Base-by-base conservation (phyloP, 805 yeast species). In the Debaryomyces hansenii region DNA sequence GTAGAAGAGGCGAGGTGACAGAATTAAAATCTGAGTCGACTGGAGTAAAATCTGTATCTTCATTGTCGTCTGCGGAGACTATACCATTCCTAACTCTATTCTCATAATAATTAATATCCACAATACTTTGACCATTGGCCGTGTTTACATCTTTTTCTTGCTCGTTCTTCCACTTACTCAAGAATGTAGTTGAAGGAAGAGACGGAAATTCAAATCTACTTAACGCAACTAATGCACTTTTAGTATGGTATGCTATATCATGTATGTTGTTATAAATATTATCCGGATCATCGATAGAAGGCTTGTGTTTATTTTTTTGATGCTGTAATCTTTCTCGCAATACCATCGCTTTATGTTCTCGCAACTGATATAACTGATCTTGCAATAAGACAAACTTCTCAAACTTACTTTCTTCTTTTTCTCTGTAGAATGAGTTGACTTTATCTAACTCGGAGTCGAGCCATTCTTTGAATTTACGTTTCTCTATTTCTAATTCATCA, bases 291-390 rank as follows among this genome's bases (percentile, higher is more conserved):
- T 45, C 44, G 1, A 34, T 18, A 4, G 42, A 40, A 24, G 5
- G 18, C 14, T 21, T 21, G 5, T 5, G 34, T 6, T 11, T 31
- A 3, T 14, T 14, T 3, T 31, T 2, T 31, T n/a, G 14, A 5
- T 31, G 34, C 11, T 27, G 35, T 27, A 31, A 15, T 27, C 31
- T 39, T 18, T 21, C 16, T 16, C 34, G 21, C 28, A 53, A 9
- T 12, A 58, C 40, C 18, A 51, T 42, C 1, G 44, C 37, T 46
- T 67, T 73, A 47, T 83, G 87, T 37, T 83, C 84, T 38, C 79
- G 72, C 45, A 86, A 60, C 54, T 83, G 84, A 46, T 75, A 76
- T 38, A 90, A 60, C 62, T 89, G 96, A 53, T 80, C 87, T 58
- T 85, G 87, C 18, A 89, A 58, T 4, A 84, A 57, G 10, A 82